Base-by-base conservation (phyloP, 805 yeast genomes). In the Clavispora vitiphila region DNA sequence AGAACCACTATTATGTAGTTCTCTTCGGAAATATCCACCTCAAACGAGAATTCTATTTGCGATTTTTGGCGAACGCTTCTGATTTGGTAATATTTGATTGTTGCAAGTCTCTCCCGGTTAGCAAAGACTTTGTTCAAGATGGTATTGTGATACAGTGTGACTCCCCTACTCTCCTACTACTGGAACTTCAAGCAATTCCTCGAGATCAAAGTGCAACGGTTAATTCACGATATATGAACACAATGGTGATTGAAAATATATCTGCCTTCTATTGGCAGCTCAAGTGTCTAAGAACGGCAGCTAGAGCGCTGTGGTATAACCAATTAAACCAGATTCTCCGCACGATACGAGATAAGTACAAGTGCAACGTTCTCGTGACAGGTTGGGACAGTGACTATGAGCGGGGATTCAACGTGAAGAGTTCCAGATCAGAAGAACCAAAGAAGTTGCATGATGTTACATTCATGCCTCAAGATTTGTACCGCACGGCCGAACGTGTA, bases 191-290 rank as follows among this genome's bases (percentile, higher is more conserved):
- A 14, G 35, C 18, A 8, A 40, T 46, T 15, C 43, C 39, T 7
- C 36, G 23, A 5, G 32, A 25, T 25, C 18, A 20, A 14, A 18
- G 37, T 40, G 11, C 14, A 3, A 18, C 18, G 2, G 22, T 37
- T 8, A 30, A 35, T 7, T 8, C 22, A 9, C 25, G 38, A 22
- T 37, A 42, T 14, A 49, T 59, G 24, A 49, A 50, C 24, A 58
- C 59, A 18, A 25, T 63, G 9, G 42, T 64, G 7, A 46, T 64
- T 4, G 64, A 64, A 24, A 62, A 62, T 46, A 29, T 67, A n/a
- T 65, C 71, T 2, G 50, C 58, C n/a, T 65, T 55, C 41, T 61
- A 55, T 43, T 67, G 69, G 69, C 59, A 59, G 7, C 43, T 60
- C 26, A 55, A 52, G 37, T 22, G 38, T 25, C 4, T 30, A 19